These are phyloP conservation scores for Botrytis fabae DNA, from an alignment of 2,329 filamentous ascomycete genomes.

Conservation along the genomic window DNA sequence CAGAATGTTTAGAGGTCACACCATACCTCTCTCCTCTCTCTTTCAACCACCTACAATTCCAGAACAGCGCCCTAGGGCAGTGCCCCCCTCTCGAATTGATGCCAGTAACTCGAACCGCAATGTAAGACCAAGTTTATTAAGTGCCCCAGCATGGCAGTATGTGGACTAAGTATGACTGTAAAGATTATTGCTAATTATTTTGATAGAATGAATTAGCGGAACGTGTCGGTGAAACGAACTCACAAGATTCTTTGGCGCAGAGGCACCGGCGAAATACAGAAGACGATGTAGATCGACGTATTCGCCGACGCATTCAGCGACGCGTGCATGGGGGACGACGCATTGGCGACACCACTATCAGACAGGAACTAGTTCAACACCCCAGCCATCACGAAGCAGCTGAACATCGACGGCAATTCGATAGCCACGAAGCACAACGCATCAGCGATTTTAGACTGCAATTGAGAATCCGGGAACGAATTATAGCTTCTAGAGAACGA, in stretches of 20 bases:
- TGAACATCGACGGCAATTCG: not conserved
- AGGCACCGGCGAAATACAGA: not conserved
- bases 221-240: not conserved
- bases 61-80: not conserved
- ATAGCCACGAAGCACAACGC: not conserved
- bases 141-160: not conserved
- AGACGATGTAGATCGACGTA: not conserved
- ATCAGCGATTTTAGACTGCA: not conserved
- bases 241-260: not conserved
- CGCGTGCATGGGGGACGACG: not conserved
- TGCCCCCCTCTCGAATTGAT: slow-evolving; percentile 18
- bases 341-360: not conserved
- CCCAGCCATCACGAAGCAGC: not conserved
- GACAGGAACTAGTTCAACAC: not conserved
- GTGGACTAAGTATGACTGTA: not conserved
- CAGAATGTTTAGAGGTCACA: slow-evolving; percentile 33
- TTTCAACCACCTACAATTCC: slow-evolving; percentile 13
- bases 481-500: not conserved
- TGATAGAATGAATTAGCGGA: not conserved
- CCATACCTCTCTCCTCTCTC: slow-evolving; percentile 31
- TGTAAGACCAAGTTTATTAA: not conserved
- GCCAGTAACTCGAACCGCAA: not conserved
- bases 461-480: not conserved
- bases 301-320: no score
- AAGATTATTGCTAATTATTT: not conserved